Evolutionary conservation across 441 rosid genomes (phyloP).

Genomic region (Croton setiger): DNA sequence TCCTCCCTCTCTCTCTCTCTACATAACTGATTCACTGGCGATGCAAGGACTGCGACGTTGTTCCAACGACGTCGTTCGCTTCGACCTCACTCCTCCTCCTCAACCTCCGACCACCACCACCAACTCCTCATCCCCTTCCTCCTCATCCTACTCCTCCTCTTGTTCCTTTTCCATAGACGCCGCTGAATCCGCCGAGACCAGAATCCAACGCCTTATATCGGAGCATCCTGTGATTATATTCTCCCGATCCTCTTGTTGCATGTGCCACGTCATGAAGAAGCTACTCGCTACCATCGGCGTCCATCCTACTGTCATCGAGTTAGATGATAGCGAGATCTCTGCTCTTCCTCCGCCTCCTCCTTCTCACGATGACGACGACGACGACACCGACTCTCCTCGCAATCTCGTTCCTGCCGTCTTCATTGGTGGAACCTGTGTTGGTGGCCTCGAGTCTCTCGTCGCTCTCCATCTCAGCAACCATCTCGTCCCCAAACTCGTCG

Average conservation of each 20-base stretch:
- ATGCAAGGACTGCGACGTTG: slow-evolving; percentile 68
- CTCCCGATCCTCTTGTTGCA: slow-evolving; percentile 82
- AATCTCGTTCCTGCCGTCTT: slow-evolving; percentile 54
- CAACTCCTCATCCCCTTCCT: slow-evolving; percentile 17
- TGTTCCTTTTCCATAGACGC: slow-evolving; percentile 64
- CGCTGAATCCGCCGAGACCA: slow-evolving; percentile 59
- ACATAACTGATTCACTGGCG: slow-evolving; percentile 25
- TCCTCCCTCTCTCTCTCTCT: slow-evolving; percentile 21
- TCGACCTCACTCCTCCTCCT: slow-evolving; percentile 41
- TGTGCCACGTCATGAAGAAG: slow-evolving; percentile 91
- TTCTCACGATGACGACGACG: slow-evolving; percentile 5
- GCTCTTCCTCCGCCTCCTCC: slow-evolving; percentile 43
- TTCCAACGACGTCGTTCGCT: slow-evolving; percentile 38
- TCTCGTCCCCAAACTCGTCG: slow-evolving; percentile 85
- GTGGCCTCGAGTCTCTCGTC: slow-evolving; percentile 87
- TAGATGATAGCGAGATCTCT: slow-evolving; percentile 81
- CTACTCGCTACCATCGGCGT: slow-evolving; percentile 73
- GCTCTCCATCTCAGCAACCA: slow-evolving; percentile 80
- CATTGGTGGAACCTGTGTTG: slow-evolving; percentile 73
- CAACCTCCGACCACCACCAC: slow-evolving; percentile 25
- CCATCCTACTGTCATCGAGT: slow-evolving; percentile 87
- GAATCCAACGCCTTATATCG: slow-evolving; percentile 72
- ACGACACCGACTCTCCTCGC: neutral
- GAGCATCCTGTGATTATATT: slow-evolving; percentile 90
- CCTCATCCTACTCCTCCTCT: slow-evolving; percentile 24